Conservation (phyloP, 805 yeast genomes). For the Candida alai region DNA sequence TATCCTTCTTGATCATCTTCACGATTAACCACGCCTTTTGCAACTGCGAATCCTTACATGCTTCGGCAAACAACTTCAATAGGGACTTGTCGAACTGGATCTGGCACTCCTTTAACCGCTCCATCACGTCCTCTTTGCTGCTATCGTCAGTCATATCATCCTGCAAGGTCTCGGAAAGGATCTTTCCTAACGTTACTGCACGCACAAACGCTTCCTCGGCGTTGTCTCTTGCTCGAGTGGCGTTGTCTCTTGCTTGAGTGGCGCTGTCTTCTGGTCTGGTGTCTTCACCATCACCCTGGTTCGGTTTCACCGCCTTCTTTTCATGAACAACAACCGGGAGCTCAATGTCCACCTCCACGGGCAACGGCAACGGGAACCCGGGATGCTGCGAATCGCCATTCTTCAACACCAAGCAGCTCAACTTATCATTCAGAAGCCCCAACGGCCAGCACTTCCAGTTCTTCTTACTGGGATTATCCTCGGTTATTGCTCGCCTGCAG, state of each 20-base stretch:
- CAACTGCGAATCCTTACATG: conserved; percentile 64
- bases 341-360: conserved; percentile 69
- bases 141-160: conserved; percentile 23
- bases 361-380: conserved; percentile 78
- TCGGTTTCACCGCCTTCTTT: conserved; percentile 20
- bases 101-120: conserved; percentile 49
- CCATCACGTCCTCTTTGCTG: conserved; percentile 39
- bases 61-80: conserved; percentile 67
- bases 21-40: conserved; percentile 70
- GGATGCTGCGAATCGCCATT: conserved; percentile 57
- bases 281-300: conserved; percentile 17
- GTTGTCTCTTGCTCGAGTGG: conserved; percentile 14
- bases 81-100: conserved; percentile 69
- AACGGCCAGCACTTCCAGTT: conserved; percentile 83
- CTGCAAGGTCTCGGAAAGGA: conserved; percentile 51
- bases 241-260: conserved; percentile 15
- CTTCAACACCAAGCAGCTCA: conserved; percentile 72
- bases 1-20: conserved; percentile 65
- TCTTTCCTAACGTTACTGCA: conserved; percentile 55
- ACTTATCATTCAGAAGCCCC: conserved; percentile 66
- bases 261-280: conserved; percentile 15
- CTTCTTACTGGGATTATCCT: conserved; percentile 43
- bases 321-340: conserved; percentile 52
- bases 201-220: conserved; percentile 67
- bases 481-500: conserved; percentile 40